Evolutionary conservation across 805 yeast genomes (phyloP).

Genomic region (Candida coquimbonensis): DNA sequence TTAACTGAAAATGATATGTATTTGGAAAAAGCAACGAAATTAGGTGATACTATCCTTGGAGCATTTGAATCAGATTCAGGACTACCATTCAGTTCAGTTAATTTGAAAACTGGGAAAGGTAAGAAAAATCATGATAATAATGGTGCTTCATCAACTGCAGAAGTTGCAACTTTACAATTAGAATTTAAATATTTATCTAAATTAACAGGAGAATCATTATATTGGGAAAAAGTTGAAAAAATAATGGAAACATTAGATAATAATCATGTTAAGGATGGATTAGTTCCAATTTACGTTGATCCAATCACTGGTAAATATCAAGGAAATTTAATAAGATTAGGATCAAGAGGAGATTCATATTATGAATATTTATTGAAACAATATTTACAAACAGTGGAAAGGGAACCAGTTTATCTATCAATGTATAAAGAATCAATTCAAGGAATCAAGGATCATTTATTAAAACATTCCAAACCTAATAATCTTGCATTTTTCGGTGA

Average conservation of each 20-base stretch:
- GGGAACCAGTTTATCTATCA: constrained; percentile 52
- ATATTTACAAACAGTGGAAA: constrained; percentile 65
- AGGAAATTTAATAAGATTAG: constrained; percentile 65
- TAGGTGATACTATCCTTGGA: constrained; percentile 67
- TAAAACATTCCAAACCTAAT: constrained; percentile 54
- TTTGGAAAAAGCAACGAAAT: constrained; percentile 69
- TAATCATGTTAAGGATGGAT: constrained; percentile 60
- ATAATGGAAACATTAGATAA: constrained; percentile 65
- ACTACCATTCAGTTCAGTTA: constrained; percentile 73
- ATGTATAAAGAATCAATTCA: constrained; percentile 73
- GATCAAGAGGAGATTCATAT: constrained; percentile 90
- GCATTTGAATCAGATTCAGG: constrained; percentile 65
- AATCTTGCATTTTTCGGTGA: constrained; percentile 72
- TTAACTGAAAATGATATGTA: constrained; percentile 62
- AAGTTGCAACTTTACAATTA: constrained; percentile 78
- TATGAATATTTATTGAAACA: constrained; percentile 86
- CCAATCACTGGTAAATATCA: constrained; percentile 69
- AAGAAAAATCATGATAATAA: constrained; percentile 51
- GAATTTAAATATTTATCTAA: constrained; percentile 79
- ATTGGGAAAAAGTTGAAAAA: constrained; percentile 74
- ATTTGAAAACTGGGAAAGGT: constrained; percentile 59
- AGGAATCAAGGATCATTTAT: constrained; percentile 67
- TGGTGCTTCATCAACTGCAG: constrained; percentile 87
- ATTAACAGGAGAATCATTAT: constrained; percentile 70
- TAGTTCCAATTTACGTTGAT: constrained; percentile 73